phyloP scores from a whole-genome alignment of 2,329 filamentous ascomycete species.

The Fusarium bactridioides region DNA sequence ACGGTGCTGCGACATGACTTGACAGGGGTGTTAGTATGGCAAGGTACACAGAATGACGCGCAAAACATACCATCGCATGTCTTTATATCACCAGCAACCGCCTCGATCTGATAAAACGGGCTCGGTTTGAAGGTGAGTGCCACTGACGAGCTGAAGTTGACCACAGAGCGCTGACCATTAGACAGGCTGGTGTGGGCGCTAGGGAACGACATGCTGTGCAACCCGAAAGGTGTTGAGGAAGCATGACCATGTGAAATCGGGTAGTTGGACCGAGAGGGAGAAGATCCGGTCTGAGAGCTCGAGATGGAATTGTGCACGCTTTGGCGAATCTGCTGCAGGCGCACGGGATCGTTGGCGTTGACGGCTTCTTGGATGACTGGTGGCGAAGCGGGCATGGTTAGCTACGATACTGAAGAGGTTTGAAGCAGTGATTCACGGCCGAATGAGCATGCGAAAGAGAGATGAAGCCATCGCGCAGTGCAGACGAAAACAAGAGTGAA shows the following conservation, averaged over 20 bases:
- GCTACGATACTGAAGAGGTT: neutral
- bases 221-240: constrained; percentile 15
- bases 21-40: constrained; percentile 8
- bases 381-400: constrained; percentile 14
- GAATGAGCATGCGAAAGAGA: neutral
- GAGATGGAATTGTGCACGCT: constrained; percentile 50
- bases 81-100: constrained; percentile 69
- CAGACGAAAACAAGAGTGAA: neutral
- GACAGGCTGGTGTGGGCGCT: constrained; percentile 23
- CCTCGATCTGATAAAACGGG: constrained; percentile 81
- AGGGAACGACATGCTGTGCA: constrained; percentile 32
- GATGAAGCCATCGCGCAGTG: neutral
- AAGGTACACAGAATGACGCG: neutral
- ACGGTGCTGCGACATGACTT: constrained; percentile 64
- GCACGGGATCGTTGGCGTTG: constrained; percentile 48
- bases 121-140: constrained; percentile 68
- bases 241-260: constrained; percentile 18
- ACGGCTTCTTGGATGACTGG: constrained; percentile 54
- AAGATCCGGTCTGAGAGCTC: constrained; percentile 36
- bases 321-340: constrained; percentile 54
- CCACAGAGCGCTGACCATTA: constrained; percentile 33
- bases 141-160: constrained; percentile 14
- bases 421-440: neutral
- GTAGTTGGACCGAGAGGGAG: constrained; percentile 29
- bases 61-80: constrained; percentile 74